Conservation (phyloP, 345 rosid species). For the Rhizophora apiculata region DNA sequence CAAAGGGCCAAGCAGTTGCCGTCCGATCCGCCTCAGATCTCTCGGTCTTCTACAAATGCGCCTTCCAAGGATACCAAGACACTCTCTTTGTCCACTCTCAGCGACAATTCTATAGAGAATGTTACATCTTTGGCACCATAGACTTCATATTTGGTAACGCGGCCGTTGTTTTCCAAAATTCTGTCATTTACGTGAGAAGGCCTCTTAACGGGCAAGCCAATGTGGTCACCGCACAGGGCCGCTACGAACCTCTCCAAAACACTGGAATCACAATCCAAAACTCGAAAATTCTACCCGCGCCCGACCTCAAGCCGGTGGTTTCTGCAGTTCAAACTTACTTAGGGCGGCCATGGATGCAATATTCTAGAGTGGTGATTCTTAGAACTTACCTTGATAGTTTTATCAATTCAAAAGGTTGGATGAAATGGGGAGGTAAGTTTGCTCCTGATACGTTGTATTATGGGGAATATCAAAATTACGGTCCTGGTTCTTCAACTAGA, state of each 20-base stretch:
- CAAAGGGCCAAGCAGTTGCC: constrained; percentile 78
- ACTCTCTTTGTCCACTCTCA: constrained; percentile 80
- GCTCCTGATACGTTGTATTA: constrained; percentile 40
- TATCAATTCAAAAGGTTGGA: constrained; percentile 61
- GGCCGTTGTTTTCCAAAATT: constrained; percentile 75
- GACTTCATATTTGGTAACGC: constrained; percentile 92
- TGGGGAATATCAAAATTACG: constrained; percentile 42
- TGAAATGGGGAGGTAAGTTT: constrained; percentile 32
- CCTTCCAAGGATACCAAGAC: constrained; percentile 80
- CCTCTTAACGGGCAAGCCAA: constrained; percentile 67
- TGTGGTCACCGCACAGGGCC: constrained; percentile 73
- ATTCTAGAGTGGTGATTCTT: constrained; percentile 58
- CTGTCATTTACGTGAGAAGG: constrained; percentile 48
- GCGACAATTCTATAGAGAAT: constrained; percentile 71
- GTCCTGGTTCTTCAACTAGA: constrained; percentile 48
- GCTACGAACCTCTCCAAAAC: constrained; percentile 66
- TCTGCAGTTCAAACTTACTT: constrained; percentile 43
- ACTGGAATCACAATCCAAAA: constrained; percentile 74
- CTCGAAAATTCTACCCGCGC: constrained; percentile 53
- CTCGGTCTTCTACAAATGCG: constrained; percentile 72
- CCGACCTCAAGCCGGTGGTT: constrained; percentile 51
- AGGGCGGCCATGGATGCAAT: constrained; percentile 76
- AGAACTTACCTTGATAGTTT: constrained; percentile 44
- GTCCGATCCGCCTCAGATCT: constrained; percentile 84
- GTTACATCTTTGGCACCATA: constrained; percentile 76